Evolutionary conservation across 2,329 filamentous ascomycete genomes (phyloP).

Genomic region (Botrytis byssoidea): DNA sequence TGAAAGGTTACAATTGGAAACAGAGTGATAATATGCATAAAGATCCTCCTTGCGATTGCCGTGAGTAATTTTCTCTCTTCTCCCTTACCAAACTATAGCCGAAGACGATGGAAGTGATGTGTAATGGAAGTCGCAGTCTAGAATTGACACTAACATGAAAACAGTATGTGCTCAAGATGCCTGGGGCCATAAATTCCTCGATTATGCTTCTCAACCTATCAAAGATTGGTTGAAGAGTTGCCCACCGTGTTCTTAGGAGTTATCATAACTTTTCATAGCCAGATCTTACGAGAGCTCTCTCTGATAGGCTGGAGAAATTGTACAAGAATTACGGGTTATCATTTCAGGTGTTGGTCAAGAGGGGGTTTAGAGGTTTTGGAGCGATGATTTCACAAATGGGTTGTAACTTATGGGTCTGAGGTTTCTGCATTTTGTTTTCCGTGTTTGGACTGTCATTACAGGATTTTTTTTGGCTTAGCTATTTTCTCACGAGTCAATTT

Average conservation of each 20-base stretch:
- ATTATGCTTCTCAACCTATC: neutral
- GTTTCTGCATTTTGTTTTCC: neutral
- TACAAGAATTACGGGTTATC: neutral
- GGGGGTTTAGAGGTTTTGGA: neutral
- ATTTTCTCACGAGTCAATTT: neutral
- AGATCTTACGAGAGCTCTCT: neutral
- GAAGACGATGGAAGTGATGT: neutral
- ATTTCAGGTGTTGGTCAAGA: neutral
- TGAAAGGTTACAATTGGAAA: neutral
- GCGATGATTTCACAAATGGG: neutral
- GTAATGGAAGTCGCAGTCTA: neutral
- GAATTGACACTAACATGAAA: neutral
- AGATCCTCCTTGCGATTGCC: neutral
- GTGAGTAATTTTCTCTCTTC: neutral
- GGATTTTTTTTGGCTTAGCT: neutral
- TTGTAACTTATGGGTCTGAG: neutral
- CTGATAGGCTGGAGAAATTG: neutral
- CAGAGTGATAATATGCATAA: neutral
- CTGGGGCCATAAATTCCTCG: neutral
- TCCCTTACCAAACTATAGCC: rapidly evolving
- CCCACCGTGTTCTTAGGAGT: neutral
- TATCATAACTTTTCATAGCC: neutral
- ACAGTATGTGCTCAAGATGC: neutral
- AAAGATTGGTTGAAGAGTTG: neutral
- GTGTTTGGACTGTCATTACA: neutral